phyloP scores from a whole-genome alignment of 306 rosid genomes.

The Canavalia ensiformis region DNA sequence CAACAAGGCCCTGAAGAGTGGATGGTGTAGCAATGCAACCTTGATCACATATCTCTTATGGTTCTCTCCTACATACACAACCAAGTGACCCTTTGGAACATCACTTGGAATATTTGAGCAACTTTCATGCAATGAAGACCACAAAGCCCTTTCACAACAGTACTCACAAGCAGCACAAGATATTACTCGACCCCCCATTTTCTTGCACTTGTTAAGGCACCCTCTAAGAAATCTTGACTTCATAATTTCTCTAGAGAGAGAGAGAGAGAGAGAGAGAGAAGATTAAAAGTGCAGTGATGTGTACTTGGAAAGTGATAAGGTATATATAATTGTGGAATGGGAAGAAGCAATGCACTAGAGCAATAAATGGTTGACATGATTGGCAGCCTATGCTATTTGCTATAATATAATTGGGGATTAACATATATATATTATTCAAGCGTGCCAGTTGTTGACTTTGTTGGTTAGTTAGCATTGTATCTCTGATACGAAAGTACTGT shows the following conservation, averaged over 20 bases:
- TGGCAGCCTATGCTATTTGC: constrained; percentile 53
- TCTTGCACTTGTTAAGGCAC: constrained; percentile 82
- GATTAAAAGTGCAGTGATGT: constrained; percentile 42
- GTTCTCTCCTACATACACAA: constrained; percentile 84
- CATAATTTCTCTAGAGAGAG: constrained; percentile 38
- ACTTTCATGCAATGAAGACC: constrained; percentile 60
- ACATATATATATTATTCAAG: constrained; percentile 38
- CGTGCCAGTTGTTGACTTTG: constrained; percentile 47
- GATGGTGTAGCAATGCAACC: constrained; percentile 73
- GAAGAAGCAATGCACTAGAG: constrained; percentile 47
- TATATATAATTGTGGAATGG: constrained; percentile 66
- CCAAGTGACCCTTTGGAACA: constrained; percentile 96
- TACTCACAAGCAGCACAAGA: constrained; percentile 62
- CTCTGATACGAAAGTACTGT: constrained; percentile 65
- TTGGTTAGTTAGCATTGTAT: constrained; percentile 47
- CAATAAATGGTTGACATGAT: constrained; percentile 73
- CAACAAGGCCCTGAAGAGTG: constrained; percentile 82
- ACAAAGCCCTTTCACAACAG: constrained; percentile 65
- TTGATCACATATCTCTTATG: constrained; percentile 82
- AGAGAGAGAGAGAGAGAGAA: constrained; percentile 5
- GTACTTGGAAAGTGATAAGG: constrained; percentile 58
- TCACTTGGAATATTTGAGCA: constrained; percentile 76
- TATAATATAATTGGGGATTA: constrained; percentile 19
- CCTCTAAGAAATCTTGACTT: constrained; percentile 57
- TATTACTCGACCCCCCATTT: constrained; percentile 61